Conservation (phyloP, 805 yeast species). For the Vanderwaltozyma polyspora region DNA sequence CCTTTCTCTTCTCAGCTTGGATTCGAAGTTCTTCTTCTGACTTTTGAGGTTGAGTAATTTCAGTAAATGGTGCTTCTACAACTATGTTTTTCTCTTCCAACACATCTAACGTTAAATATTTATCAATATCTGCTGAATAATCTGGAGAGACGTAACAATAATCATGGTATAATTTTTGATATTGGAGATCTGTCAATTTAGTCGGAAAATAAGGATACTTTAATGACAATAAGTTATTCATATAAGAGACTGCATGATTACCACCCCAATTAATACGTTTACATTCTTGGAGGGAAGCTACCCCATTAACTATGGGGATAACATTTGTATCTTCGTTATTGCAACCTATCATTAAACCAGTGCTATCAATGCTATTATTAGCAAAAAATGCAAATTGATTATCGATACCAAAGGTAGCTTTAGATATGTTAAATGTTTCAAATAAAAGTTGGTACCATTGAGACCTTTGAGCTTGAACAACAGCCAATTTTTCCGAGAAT, state of each 20-base stretch:
- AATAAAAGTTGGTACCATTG: constrained; percentile 74
- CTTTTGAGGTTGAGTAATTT: constrained; percentile 55
- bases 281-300: constrained; percentile 51
- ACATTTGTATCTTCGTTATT: constrained; percentile 77
- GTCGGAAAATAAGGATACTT: constrained; percentile 91
- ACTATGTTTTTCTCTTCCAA: constrained; percentile 64
- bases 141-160: constrained; percentile 67
- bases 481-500: constrained; percentile 66
- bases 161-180: constrained; percentile 57
- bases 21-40: constrained; percentile 69
- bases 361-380: constrained; percentile 29
- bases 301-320: constrained; percentile 69
- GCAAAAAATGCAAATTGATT: constrained; percentile 65
- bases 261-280: constrained; percentile 94
- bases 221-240: constrained; percentile 52
- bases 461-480: constrained; percentile 58
- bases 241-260: constrained; percentile 50
- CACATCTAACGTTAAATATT: constrained; percentile 46
- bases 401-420: constrained; percentile 73
- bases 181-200: constrained; percentile 51
- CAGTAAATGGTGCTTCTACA: constrained; percentile 71
- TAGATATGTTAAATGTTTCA: constrained; percentile 70
- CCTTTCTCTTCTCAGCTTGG: constrained; percentile 71
- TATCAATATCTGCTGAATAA: constrained; percentile 52
- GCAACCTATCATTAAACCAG: constrained; percentile 70